phyloP scores from a whole-genome alignment of 805 yeast species.

The Maudiozyma barnettii region DNA sequence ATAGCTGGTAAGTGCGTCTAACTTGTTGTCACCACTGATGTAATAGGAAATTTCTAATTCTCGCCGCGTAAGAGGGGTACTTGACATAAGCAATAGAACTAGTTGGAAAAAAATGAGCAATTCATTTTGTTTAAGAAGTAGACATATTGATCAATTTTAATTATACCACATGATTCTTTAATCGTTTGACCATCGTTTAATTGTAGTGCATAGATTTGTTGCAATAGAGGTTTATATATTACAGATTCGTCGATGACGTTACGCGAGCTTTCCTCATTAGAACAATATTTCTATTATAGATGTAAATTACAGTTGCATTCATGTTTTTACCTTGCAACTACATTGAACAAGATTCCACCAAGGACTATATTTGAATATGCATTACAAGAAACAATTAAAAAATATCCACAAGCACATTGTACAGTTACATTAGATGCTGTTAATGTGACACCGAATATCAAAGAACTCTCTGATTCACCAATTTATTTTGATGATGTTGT shows the following conservation, averaged over 20 bases:
- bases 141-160: too few species aligned
- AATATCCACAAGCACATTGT: constrained; percentile 14
- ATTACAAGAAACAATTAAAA: constrained; percentile 7
- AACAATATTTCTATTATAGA: constrained; percentile 18
- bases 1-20: too few species aligned
- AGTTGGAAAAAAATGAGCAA: too few species aligned
- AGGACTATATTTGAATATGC: constrained; percentile 7
- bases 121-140: too few species aligned
- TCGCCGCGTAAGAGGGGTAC: too few species aligned
- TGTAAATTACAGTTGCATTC: constrained; percentile 20
- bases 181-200: too few species aligned
- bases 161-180: too few species aligned
- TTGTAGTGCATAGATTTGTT: too few species aligned
- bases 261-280: constrained; percentile 9
- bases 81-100: too few species aligned
- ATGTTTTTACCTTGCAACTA: constrained; percentile 17
- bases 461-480: constrained; percentile 3
- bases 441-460: constrained; percentile 4
- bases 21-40: too few species aligned
- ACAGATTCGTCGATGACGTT: not conserved
- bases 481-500: constrained; percentile 16
- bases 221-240: too few species aligned
- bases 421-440: constrained; percentile 6
- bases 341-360: constrained; percentile 14
- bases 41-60: too few species aligned